These are phyloP conservation scores for Aspergillus eucalypticola DNA, from an alignment of 2,329 filamentous ascomycete genomes.

Conservation along the genomic window DNA sequence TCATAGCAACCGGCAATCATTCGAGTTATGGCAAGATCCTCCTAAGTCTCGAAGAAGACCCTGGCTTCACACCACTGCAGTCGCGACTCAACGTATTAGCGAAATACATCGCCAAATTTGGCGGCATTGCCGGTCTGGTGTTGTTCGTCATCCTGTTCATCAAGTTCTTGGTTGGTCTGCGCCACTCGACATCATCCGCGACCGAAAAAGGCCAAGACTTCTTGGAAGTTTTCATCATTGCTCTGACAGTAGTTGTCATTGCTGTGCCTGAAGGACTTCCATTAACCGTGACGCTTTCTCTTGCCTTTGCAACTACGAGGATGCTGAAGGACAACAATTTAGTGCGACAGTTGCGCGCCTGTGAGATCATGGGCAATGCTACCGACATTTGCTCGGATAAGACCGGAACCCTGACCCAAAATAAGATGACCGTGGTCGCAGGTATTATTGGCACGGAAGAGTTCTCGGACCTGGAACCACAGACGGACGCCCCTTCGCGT, in stretches of 20 bases:
- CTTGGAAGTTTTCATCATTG: constrained; percentile 55
- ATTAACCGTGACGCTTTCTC: constrained; percentile 57
- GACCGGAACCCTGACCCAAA: constrained; percentile 62
- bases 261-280: constrained; percentile 59
- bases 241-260: constrained; percentile 58
- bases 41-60: constrained; percentile 71
- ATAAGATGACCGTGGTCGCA: constrained; percentile 59
- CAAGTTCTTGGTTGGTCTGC: constrained; percentile 66
- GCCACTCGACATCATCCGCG: constrained; percentile 42
- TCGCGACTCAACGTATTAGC: constrained; percentile 71
- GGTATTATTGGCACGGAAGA: constrained; percentile 29
- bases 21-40: constrained; percentile 73
- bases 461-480: background rate
- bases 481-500: background rate
- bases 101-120: constrained; percentile 71
- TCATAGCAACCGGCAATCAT: constrained; percentile 71
- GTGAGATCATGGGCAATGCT: constrained; percentile 63
- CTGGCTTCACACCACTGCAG: constrained; percentile 73
- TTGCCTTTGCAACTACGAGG: constrained; percentile 60
- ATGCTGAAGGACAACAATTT: constrained; percentile 62
- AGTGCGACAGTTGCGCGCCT: constrained; percentile 56
- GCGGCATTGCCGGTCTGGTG: constrained; percentile 64
- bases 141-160: constrained; percentile 72
- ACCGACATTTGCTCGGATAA: constrained; percentile 64
- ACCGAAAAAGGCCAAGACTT: constrained; percentile 57